Conservation (phyloP, 768 basidiomycete genomes). For the Boletus sp. region DNA sequence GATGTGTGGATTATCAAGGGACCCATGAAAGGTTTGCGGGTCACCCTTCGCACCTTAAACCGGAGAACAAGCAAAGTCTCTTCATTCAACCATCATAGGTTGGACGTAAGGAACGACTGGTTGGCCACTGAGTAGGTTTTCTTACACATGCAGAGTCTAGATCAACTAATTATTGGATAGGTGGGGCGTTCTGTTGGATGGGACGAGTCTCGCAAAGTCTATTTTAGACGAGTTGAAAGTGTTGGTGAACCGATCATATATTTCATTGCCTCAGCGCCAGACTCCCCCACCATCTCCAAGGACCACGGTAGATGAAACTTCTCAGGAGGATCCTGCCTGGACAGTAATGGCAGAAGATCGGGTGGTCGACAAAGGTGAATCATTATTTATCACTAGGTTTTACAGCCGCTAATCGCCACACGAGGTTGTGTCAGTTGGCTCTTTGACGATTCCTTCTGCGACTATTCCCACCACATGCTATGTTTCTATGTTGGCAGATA, state of each 20-base stretch:
- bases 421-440: not conserved
- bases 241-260: not conserved
- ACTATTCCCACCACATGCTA: not conserved
- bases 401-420: not conserved
- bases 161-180: not conserved
- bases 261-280: not conserved
- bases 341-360: not conserved
- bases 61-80: not conserved
- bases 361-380: not conserved
- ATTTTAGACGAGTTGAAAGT: not conserved
- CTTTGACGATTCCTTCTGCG: not conserved
- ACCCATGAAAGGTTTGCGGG: not conserved
- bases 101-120: not conserved
- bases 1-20: not conserved
- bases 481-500: not conserved
- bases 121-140: not conserved
- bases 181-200: not conserved
- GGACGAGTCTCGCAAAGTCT: not conserved
- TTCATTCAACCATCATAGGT: not conserved
- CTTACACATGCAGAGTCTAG: not conserved
- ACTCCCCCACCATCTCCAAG: not conserved
- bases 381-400: not conserved
- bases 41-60: not conserved
- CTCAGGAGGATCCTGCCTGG: not conserved
- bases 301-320: not conserved